Percentiles rank a stretch among this genome's conserved stretches.
Conservation (phyloP, 805 yeast genomes). For the Isabelozyma heimii region DNA sequence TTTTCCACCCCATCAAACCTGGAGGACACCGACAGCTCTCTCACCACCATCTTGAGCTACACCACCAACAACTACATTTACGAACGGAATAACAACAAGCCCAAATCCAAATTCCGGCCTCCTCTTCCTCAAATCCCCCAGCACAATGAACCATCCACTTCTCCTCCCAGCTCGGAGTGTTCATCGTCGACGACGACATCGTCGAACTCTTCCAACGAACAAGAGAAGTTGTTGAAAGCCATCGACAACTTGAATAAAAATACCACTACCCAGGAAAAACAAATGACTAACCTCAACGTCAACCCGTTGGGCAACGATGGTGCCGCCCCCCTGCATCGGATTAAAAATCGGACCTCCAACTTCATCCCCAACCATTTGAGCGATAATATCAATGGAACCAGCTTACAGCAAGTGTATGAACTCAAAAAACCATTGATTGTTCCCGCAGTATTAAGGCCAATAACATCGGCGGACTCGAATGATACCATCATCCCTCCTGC, state of each 20-base stretch:
- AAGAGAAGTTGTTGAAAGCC: conserved; percentile 16
- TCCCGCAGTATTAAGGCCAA: conserved; percentile 54
- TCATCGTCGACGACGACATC: background rate
- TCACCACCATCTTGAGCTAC: conserved; percentile 11
- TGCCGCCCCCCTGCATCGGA: conserved; percentile 1
- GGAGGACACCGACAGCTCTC: background rate
- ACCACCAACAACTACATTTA: conserved; percentile 20
- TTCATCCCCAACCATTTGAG: background rate
- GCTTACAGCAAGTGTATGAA: conserved; percentile 42
- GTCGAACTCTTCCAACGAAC: conserved; percentile 1
- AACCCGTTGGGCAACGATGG: background rate
- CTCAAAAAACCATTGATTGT: conserved; percentile 46
- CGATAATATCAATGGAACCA: conserved; percentile 8
- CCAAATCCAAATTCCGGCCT: background rate
- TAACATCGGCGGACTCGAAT: background rate
- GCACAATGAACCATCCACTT: background rate
- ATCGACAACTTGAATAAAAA: conserved; percentile 20
- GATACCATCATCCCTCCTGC: background rate
- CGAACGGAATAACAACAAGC: conserved; percentile 10
- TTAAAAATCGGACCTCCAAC: background rate
- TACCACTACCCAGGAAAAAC: conserved; percentile 15
- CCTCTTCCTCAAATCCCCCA: conserved; percentile 3
- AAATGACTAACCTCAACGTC: conserved; percentile 1
- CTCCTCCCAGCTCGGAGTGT: background rate
- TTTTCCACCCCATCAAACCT: conserved; percentile 21